Conservation (phyloP, 2,329 filamentous ascomycete species). For the Domatiomyces globalis region DNA sequence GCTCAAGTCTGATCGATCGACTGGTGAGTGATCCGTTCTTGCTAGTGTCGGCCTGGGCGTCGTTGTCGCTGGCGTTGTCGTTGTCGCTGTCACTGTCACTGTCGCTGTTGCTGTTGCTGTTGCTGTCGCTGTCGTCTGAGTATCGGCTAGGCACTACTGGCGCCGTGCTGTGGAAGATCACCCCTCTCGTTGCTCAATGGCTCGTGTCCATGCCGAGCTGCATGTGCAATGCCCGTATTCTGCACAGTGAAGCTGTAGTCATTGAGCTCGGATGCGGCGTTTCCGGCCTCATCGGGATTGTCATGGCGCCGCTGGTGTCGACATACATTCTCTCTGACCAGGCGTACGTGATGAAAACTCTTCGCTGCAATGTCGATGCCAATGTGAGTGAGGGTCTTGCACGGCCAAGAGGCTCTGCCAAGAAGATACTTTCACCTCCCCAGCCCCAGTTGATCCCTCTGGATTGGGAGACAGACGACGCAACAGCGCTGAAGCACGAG, state of each 20-base stretch:
- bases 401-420: background rate
- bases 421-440: background rate
- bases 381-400: constrained; percentile 16
- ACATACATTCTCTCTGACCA: constrained; percentile 75
- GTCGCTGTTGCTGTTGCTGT: background rate
- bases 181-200: constrained; percentile 70
- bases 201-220: constrained; percentile 49
- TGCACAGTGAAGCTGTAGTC: constrained; percentile 43
- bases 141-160: constrained; percentile 49
- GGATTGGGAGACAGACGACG: constrained; percentile 63
- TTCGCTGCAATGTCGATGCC: constrained; percentile 58
- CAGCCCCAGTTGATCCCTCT: constrained; percentile 33
- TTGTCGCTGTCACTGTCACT: background rate
- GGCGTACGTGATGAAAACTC: constrained; percentile 60
- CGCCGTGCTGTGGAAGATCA: constrained; percentile 87
- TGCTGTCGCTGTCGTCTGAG: background rate
- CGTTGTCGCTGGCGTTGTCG: too few species aligned
- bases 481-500: constrained; percentile 23
- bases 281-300: constrained; percentile 61
- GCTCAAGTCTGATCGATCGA: constrained; percentile 59
- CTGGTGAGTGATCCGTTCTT: constrained; percentile 14
- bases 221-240: constrained; percentile 43
- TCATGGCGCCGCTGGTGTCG: constrained; percentile 45
- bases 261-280: constrained; percentile 84
- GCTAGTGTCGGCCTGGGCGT: too few species aligned